These are phyloP conservation scores for Hanseniaspora occidentalis DNA, from an alignment of 805 yeast species.

Conservation along the genomic window DNA sequence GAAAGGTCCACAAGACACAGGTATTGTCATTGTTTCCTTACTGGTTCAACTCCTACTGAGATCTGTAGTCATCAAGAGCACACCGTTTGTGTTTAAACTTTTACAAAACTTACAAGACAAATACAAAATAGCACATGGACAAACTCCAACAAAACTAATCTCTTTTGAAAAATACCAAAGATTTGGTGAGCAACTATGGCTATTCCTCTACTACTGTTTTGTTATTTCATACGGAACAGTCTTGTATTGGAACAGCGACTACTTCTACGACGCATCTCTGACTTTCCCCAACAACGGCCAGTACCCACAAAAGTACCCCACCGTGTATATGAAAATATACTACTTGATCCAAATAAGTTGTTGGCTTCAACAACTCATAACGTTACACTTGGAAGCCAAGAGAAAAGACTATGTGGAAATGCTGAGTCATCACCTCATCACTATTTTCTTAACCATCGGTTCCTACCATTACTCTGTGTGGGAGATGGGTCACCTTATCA, in stretches of 20 bases:
- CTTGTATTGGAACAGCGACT: conserved; percentile 45
- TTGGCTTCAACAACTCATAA: conserved; percentile 74
- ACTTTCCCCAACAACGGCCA: conserved; percentile 36
- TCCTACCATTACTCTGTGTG: conserved; percentile 64
- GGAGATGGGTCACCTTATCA: conserved; percentile 65
- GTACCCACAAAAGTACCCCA: conserved; percentile 65
- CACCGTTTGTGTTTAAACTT: background rate
- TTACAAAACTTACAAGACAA: no score
- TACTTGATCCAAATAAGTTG: conserved; percentile 61
- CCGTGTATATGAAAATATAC: conserved; percentile 44
- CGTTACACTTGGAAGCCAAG: conserved; percentile 61
- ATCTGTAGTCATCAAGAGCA: conserved; percentile 2
- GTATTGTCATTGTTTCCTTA: conserved; percentile 1
- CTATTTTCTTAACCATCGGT: conserved; percentile 52
- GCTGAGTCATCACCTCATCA: conserved; percentile 81
- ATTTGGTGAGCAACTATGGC: conserved; percentile 85
- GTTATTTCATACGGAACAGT: conserved; percentile 47
- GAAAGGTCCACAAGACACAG: background rate
- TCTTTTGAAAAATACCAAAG: conserved; percentile 44
- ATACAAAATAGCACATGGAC: no score
- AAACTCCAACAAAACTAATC: no score
- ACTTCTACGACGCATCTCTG: conserved; percentile 44
- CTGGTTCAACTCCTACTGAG: conserved; percentile 4
- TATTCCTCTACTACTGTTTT: conserved; percentile 41
- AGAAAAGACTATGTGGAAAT: conserved; percentile 79